A percentile compares a stretch with the other conserved stretches of the same genome.
Conservation (phyloP, 2,329 filamentous ascomycete species). For the Thelonectria discophora region DNA sequence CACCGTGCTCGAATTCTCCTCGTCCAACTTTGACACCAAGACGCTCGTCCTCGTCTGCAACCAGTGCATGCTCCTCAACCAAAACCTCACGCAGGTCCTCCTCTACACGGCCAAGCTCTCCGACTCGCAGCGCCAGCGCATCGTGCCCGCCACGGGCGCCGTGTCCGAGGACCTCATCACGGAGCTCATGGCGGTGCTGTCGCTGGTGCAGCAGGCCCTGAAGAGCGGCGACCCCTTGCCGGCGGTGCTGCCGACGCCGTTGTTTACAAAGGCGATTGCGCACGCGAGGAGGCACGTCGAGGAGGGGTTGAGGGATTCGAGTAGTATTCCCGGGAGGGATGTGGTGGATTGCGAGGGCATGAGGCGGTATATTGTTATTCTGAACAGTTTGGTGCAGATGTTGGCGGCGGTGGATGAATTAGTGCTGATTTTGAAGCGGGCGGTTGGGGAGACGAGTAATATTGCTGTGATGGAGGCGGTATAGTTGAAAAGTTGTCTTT, state of each 20-base stretch:
- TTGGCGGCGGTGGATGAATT: slow-evolving; percentile 12
- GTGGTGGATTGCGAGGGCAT: neutral
- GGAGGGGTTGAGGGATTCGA: neutral
- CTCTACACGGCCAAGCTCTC: slow-evolving; percentile 4
- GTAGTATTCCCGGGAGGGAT: neutral
- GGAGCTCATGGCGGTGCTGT: slow-evolving; percentile 20
- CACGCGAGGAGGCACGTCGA: neutral
- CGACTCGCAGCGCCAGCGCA: neutral
- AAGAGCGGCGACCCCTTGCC: slow-evolving; percentile 22
- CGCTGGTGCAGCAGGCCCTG: slow-evolving; percentile 19
- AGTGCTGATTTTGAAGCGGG: slow-evolving; percentile 18
- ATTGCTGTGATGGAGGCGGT: slow-evolving; percentile 7
- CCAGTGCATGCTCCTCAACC: slow-evolving; percentile 22
- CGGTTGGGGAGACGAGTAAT: slow-evolving; percentile 16
- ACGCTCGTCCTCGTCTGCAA: slow-evolving; percentile 13
- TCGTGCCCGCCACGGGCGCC: slow-evolving; percentile 8
- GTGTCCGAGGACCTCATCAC: slow-evolving; percentile 12
- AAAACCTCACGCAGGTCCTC: slow-evolving; percentile 14
- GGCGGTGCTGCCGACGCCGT: slow-evolving; percentile 23
- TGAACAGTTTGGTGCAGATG: slow-evolving; percentile 12
- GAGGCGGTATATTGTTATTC: slow-evolving; percentile 7
- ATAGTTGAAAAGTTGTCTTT: neutral
- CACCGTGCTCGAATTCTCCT: slow-evolving; percentile 19
- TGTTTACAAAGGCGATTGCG: slow-evolving; percentile 8
- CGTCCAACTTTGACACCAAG: slow-evolving; percentile 19